These are phyloP conservation scores for Gymnopilus dilepis DNA, from an alignment of 768 basidiomycete species.

Conservation along the genomic window DNA sequence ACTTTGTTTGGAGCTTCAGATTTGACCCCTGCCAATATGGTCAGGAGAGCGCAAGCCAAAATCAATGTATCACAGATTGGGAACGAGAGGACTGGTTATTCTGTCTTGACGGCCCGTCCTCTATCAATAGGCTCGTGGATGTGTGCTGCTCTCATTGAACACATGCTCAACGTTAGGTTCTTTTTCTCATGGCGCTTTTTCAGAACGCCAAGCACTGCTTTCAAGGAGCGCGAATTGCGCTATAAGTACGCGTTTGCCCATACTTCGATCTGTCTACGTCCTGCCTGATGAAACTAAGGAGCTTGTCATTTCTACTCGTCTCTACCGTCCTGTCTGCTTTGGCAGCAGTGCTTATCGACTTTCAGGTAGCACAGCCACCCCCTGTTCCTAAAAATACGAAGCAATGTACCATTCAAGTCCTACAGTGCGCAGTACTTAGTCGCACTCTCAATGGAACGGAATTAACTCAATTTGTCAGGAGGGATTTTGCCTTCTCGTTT, in stretches of 20 bases:
- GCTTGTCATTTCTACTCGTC: constrained; percentile 13
- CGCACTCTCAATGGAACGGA: constrained; percentile 35
- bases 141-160: too few relatives aligned
- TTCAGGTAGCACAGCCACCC: constrained; percentile 78
- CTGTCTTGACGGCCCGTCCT: too few relatives aligned
- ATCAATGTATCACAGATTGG: too few relatives aligned
- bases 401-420: constrained; percentile 66
- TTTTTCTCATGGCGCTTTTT: constrained; percentile 31
- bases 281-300: constrained; percentile 13
- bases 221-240: constrained; percentile 6
- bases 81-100: too few relatives aligned
- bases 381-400: constrained; percentile 63
- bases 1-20: too few relatives aligned
- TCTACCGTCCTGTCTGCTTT: constrained; percentile 18
- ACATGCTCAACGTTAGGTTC: too few relatives aligned
- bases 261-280: constrained; percentile 9
- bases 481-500: constrained; percentile 43
- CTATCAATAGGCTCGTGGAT: too few relatives aligned
- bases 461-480: constrained; percentile 77
- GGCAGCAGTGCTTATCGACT: constrained; percentile 52
- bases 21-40: too few relatives aligned
- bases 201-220: constrained; percentile 20
- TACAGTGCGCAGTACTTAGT: constrained; percentile 48
- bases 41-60: too few relatives aligned
- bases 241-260: background rate